Base-by-base conservation (phyloP, 1,284 basidiomycete genomes). In the Heliocybe sulcata region DNA sequence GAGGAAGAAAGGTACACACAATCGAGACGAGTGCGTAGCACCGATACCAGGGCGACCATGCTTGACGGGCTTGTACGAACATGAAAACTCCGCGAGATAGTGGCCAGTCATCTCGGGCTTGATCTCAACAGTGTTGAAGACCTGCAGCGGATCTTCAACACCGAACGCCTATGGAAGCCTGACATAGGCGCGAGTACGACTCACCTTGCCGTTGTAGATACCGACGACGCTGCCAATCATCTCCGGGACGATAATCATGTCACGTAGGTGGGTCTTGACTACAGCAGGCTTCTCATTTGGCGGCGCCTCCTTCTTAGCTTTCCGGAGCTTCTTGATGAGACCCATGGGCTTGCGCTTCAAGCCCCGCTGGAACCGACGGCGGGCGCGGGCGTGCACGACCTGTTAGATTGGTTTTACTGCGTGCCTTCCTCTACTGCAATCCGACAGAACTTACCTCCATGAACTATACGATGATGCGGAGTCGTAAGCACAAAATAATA, bases 21-120 rank as follows among this genome's bases (percentile, higher is more conserved):
- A 87, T 68, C 84, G 83, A 66, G 85, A 88, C 52, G 85, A 82
- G 79, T 92, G 91, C 63, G 89, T 95, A 61, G 94, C 94, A 87
- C 95, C 95, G 70, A 94, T 92, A 92, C 94, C 94, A 64, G 94
- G 93, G 65, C 95, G 93, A 84, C 96, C 96, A 85, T 99, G 97
- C 81, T 95, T 95, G 75, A 98, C 96, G 70, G 96, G 95, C 75
- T 90, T 87, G 91, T 98, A 99, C 62, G 94, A 94, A 77, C 90
- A 90, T 51, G 83, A 89, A 76, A 89, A 88, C 80, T 99, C 96
- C 64, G 82, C 95, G 67, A 99, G 94, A 82, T 99, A 99, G 85
- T 96, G 94, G 62, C 96, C 97, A 62, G 91, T 92, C 97, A 98
- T 98, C 77, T 99, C 97, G 65, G 97, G 95, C 83, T 97, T 99